phyloP scores from a whole-genome alignment of 352 stramenopile genomes.

The Globisporangium irregulare region DNA sequence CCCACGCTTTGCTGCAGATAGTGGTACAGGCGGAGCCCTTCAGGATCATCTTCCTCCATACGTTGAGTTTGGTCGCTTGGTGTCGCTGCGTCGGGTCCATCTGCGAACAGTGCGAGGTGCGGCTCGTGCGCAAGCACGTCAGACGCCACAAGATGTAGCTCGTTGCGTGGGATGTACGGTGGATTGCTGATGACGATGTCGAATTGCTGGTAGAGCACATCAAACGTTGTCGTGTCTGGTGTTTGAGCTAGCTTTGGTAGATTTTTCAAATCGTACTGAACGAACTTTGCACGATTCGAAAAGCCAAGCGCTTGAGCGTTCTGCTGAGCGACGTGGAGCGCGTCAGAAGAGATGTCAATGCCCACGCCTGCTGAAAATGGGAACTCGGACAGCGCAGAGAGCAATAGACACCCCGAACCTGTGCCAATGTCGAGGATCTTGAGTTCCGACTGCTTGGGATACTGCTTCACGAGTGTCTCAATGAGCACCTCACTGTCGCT shows the following conservation, averaged over 20 bases:
- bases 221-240: not conserved
- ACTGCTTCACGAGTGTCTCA: conserved; percentile 53
- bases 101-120: conserved; percentile 69
- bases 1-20: conserved; percentile 30
- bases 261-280: conserved; percentile 38
- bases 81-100: conserved; percentile 22
- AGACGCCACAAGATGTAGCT: conserved; percentile 49
- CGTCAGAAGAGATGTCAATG: conserved; percentile 52
- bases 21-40: conserved; percentile 58
- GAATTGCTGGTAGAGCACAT: conserved; percentile 37
- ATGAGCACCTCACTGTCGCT: conserved; percentile 81
- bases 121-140: conserved; percentile 70
- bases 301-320: conserved; percentile 39
- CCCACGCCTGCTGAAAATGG: conserved; percentile 48
- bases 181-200: conserved; percentile 76
- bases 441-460: conserved; percentile 32
- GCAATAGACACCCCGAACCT: conserved; percentile 61
- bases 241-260: conserved; percentile 8
- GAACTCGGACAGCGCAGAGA: conserved; percentile 63
- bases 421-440: conserved; percentile 71
- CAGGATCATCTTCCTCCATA: conserved; percentile 13
- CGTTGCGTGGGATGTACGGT: conserved; percentile 60
- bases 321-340: conserved; percentile 44
- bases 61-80: not conserved
- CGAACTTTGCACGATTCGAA: conserved; percentile 13